Evolutionary conservation across 2,329 filamentous ascomycete genomes (phyloP), one percentile per base, ranked within the genome.

Genomic region (Pyrenophora teres): DNA sequence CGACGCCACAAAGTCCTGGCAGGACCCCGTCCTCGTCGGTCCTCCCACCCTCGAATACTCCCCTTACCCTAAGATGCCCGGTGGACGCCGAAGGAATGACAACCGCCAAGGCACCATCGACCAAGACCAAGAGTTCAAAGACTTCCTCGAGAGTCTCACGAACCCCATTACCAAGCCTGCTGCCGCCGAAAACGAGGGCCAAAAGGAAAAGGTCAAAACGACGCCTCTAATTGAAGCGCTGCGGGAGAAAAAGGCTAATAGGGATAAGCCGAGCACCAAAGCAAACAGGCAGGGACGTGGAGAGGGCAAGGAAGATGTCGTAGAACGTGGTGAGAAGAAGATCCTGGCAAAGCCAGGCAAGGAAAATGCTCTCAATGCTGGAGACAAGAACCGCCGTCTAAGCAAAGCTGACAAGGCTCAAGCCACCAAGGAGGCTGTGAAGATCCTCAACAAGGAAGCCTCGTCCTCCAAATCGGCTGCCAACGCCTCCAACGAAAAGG

Each of bases 41-140:
- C 89, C 89, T 1, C 92, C 94, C 0, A 82, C 83, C 4, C 79
- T 97, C 41, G 92, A 96, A 67, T 90, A 90, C 65, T 86, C 92
- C 15, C 84, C 88, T 1, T 96, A 92, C 76, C 90, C 90, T 60
- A 92, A 92, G 65, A 83, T 91, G 1, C 91, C 93, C 1, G 84
- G 84, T 52, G 83, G 81, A 31, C 90, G 90, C 71, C 84, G 84
- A 42, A 86, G 91, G 30, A 84, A 85, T 46, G 94, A 99, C 77
- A 85, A 86, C 46, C 87, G 92, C 12, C 90, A 96, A 71, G 94
- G 93, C 46, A 96, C 92, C 3, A 97, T 99, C 61, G 94, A 99
- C 65, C 92, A 96, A 70, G 94, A 99, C 67, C 86, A 90, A 0
- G 94, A 97, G 64, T 99, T 97, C 65, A 95, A 97, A 78, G 86